Evolutionary conservation across 2,329 filamentous ascomycete genomes (phyloP).

Genomic region (Trichophyton benhamiae): DNA sequence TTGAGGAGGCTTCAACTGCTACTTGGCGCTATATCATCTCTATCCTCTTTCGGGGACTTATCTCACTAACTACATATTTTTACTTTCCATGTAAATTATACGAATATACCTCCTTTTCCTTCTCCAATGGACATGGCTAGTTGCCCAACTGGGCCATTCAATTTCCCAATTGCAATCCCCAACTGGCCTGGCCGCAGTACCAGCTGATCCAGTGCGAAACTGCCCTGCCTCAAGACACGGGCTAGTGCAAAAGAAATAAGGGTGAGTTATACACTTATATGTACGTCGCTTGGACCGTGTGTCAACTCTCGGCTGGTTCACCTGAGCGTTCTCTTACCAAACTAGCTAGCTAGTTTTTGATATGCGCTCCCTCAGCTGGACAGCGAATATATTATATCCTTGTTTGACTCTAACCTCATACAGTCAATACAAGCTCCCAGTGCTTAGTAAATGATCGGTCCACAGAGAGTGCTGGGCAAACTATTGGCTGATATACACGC

Average conservation of each 20-base stretch:
- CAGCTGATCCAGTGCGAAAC: neutral
- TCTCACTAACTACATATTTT: neutral
- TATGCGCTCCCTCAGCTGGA: neutral
- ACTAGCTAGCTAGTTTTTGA: neutral
- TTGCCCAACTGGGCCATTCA: neutral
- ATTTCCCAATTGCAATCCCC: neutral
- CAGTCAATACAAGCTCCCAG: neutral
- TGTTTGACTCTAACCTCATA: neutral
- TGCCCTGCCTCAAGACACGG: neutral
- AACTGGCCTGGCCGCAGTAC: neutral
- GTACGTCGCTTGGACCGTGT: neutral
- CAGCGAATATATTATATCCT: neutral
- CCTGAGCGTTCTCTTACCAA: neutral
- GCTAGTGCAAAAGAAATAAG: neutral
- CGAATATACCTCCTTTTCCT: neutral
- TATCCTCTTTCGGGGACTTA: neutral
- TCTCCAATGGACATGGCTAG: neutral
- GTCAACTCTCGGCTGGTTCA: neutral
- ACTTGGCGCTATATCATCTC: neutral
- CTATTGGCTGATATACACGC: neutral
- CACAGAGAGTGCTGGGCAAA: neutral
- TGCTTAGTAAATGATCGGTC: no score
- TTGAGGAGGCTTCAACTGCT: neutral
- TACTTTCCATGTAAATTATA: slow-evolving; percentile 1
- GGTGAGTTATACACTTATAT: neutral